Base-by-base conservation (phyloP, 1,284 basidiomycete species). In the Xerocomus nothofagi region DNA sequence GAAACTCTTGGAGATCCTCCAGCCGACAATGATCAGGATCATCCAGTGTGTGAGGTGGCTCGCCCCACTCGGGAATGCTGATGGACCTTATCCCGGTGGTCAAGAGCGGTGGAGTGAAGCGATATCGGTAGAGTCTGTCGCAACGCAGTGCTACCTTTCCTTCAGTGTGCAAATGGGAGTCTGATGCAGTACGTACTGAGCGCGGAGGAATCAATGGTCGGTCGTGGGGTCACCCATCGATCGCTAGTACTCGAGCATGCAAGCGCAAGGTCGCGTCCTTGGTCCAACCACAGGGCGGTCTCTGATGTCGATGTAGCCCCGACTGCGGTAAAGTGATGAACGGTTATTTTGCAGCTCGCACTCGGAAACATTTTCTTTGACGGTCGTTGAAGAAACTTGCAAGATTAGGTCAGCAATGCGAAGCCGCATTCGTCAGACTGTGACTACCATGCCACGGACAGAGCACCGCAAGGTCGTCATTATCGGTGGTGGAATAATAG, bases 401-500 rank as follows among this genome's bases (percentile, higher is more conserved):
- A n/a, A n/a, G n/a, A n/a, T n/a, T n/a, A n/a, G n/a, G n/a, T n/a
- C n/a, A n/a, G n/a, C n/a, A n/a, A n/a, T n/a, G n/a, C n/a, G n/a
- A n/a, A n/a, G n/a, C n/a, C n/a, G n/a, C n/a, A n/a, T n/a, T n/a
- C n/a, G n/a, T n/a, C n/a, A n/a, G n/a, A n/a, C n/a, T n/a, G n/a
- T n/a, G 38, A 41, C 15, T 14, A 17, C 10, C 32, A 67, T 64
- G 66, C 44, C 40, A 11, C 56, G 52, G 32, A 20, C 31, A 3
- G 51, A 44, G 18, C 45, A 57, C 18, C 55, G 52, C 33, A 60
- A 69, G 33, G 72, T 79, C 36, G 68, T 79, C 33, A 71, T 79
- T 44, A 65, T 79, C 49, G 78, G 84, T 18, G 84, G 78, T 33
- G 88, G 88, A 8, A 88, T 90, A 60, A 80, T 88, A 26, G 94